Percentiles rank a stretch among this genome's conserved stretches.
These are phyloP conservation scores for Cardiospermum halicacabum DNA, from an alignment of 345 rosid species.

Conservation along the genomic window DNA sequence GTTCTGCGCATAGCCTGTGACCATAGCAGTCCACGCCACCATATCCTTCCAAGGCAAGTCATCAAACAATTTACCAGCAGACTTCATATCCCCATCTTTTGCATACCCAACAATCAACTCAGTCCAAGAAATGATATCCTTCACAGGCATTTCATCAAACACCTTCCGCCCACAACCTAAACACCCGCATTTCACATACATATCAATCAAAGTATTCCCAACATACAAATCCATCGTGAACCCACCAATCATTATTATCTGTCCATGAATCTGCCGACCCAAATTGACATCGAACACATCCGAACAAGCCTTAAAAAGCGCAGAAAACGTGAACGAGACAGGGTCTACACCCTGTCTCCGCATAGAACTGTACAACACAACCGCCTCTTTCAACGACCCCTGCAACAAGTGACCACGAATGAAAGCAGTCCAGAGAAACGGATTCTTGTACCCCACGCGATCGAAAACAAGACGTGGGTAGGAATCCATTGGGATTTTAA, in stretches of 20 bases:
- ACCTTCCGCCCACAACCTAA: constrained; percentile 49
- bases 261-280: constrained; percentile 71
- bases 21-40: constrained; percentile 84
- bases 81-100: constrained; percentile 49
- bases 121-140: constrained; percentile 65
- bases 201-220: constrained; percentile 53
- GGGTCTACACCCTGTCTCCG: constrained; percentile 43
- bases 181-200: constrained; percentile 57
- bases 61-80: constrained; percentile 46
- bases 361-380: constrained; percentile 44
- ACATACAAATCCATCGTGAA: constrained; percentile 59
- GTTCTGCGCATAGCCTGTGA: constrained; percentile 64
- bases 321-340: constrained; percentile 72
- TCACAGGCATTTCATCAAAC: constrained; percentile 70
- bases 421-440: constrained; percentile 74
- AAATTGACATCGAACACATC: constrained; percentile 33
- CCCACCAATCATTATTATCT: constrained; percentile 61
- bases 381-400: constrained; percentile 34
- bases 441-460: constrained; percentile 46
- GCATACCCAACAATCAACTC: constrained; percentile 56
- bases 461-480: constrained; percentile 54
- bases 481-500: constrained; percentile 42
- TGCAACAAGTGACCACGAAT: constrained; percentile 55
- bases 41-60: constrained; percentile 48
- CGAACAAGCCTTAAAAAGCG: constrained; percentile 62